A percentile compares a stretch with the other conserved stretches of the same genome.
These are phyloP conservation scores for Pythium brachiatum DNA, from an alignment of 352 stramenopile genomes.

Conservation along the genomic window DNA sequence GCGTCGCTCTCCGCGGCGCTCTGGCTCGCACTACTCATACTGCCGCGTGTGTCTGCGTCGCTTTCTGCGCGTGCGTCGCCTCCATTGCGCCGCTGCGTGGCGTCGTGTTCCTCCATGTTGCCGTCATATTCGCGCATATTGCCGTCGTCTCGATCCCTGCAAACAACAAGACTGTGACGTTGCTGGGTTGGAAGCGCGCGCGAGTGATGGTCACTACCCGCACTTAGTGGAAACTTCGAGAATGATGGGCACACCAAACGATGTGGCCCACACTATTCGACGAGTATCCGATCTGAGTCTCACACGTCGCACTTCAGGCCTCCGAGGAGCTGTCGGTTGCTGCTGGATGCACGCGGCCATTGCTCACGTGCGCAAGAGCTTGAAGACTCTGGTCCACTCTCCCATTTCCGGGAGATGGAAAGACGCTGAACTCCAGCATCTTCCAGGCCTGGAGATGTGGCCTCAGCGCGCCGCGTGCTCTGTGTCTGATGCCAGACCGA, in stretches of 20 bases:
- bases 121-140: background rate
- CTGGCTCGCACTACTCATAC: background rate
- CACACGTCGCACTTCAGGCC: background rate
- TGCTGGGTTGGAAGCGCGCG: background rate
- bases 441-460: background rate
- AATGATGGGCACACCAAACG: constrained; percentile 3
- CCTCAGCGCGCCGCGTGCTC: background rate
- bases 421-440: too few relatives aligned
- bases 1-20: constrained; percentile 1
- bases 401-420: too few relatives aligned
- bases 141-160: background rate
- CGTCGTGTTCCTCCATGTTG: constrained; percentile 5
- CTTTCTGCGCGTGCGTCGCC: background rate
- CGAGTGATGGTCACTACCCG: constrained; percentile 13
- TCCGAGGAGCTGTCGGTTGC: background rate
- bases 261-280: background rate
- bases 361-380: background rate
- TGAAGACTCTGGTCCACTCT: too few relatives aligned
- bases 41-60: background rate
- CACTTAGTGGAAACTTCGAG: constrained; percentile 20
- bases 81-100: background rate
- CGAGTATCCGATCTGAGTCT: constrained; percentile 1
- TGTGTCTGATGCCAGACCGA: too few relatives aligned
- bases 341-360: background rate
- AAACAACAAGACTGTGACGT: background rate